Conservation (phyloP, 2,329 filamentous ascomycete species). For the Helotiales sp. region DNA sequence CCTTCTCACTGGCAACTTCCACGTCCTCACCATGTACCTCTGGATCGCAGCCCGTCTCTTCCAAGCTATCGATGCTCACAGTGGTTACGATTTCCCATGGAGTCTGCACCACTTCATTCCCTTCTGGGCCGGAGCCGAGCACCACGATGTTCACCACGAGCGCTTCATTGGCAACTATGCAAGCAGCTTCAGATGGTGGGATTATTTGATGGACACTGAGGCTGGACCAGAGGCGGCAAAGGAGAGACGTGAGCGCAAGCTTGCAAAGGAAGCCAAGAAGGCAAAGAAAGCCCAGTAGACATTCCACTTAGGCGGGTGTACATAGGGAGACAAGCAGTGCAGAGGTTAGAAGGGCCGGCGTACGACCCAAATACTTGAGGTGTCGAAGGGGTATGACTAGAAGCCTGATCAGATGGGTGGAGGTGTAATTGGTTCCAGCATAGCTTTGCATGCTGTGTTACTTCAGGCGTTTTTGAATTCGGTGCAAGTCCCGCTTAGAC, state of each 20-base stretch:
- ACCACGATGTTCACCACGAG: constrained; percentile 97
- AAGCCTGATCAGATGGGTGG: constrained; percentile 2
- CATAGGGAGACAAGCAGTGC: constrained; percentile 16
- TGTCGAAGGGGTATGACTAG: not conserved
- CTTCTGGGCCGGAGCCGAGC: constrained; percentile 96
- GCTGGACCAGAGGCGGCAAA: constrained; percentile 85
- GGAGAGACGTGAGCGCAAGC: constrained; percentile 79
- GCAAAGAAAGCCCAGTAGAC: constrained; percentile 60
- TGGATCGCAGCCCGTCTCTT: constrained; percentile 94
- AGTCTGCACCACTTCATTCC: constrained; percentile 93
- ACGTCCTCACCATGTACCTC: constrained; percentile 96
- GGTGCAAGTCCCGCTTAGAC: constrained; percentile 24
- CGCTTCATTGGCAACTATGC: constrained; percentile 98
- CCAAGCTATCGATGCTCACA: constrained; percentile 97
- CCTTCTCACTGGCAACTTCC: constrained; percentile 80
- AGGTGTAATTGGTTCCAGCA: constrained; percentile 14
- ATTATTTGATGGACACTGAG: constrained; percentile 92
- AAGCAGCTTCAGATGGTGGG: constrained; percentile 99
- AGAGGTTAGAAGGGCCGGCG: not conserved
- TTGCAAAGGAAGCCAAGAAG: constrained; percentile 69
- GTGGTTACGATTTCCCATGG: constrained; percentile 98
- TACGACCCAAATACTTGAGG: not conserved
- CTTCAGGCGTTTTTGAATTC: constrained; percentile 25
- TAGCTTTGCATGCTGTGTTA: constrained; percentile 6
- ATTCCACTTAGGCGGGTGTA: constrained; percentile 17